A percentile compares a stretch with the other conserved stretches of the same genome.
These are phyloP conservation scores for Phallus indusiatus DNA, from an alignment of 768 basidiomycete genomes.

Conservation along the genomic window DNA sequence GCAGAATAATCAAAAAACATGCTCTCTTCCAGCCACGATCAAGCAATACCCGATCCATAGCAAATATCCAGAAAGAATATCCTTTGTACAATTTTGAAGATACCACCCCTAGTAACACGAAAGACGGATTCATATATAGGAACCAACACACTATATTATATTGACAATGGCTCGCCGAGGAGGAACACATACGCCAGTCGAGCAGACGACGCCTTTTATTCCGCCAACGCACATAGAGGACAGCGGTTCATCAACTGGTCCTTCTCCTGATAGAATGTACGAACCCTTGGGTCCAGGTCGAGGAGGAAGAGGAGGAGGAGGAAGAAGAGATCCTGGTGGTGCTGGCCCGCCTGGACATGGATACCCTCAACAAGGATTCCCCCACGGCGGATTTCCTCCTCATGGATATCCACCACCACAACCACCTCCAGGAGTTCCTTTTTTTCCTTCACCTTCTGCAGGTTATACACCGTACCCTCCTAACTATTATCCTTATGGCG, in stretches of 20 bases:
- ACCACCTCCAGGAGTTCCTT: neutral
- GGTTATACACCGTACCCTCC: neutral
- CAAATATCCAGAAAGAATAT: no score
- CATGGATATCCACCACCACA: neutral
- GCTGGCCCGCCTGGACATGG: neutral
- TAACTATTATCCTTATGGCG: neutral
- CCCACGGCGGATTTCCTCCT: neutral
- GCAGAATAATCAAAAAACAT: neutral
- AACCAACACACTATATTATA: no score
- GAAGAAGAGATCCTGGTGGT: neutral
- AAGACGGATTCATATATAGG: no score
- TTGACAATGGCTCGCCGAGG: neutral
- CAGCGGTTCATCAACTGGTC: neutral
- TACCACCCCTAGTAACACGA: no score
- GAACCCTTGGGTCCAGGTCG: neutral
- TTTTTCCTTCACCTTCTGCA: neutral
- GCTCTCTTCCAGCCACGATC: neutral
- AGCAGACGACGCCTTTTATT: neutral
- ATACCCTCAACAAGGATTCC: neutral
- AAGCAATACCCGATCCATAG: neutral
- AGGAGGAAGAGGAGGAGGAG: neutral
- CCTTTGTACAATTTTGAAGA: no score
- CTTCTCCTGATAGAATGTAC: neutral
- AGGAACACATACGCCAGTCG: neutral
- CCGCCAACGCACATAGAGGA: neutral